Evolutionary conservation across 305 asterid species (phyloP).

Genomic region (Ilex paraguariensis): DNA sequence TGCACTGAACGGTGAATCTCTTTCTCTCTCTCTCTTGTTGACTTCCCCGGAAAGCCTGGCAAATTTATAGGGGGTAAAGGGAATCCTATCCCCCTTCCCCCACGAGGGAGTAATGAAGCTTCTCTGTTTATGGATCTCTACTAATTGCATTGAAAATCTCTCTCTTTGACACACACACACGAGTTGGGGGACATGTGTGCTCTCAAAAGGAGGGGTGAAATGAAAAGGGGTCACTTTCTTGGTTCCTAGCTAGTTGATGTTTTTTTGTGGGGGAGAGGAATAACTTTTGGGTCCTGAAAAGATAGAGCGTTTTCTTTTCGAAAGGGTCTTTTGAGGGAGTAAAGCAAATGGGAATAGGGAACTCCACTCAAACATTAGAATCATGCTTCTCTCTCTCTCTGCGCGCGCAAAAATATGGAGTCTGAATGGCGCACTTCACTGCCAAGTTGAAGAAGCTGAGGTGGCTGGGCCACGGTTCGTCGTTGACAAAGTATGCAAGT

Average conservation of each 20-base stretch:
- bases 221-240: conserved; percentile 66
- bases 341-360: conserved; percentile 60
- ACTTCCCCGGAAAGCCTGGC: too few relatives aligned
- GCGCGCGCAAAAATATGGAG: not conserved
- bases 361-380: conserved; percentile 44
- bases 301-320: conserved; percentile 45
- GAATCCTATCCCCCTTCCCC: conserved; percentile 53
- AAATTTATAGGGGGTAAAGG: conserved; percentile 22
- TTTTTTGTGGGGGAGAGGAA: conserved; percentile 66
- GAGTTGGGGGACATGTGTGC: conserved; percentile 35
- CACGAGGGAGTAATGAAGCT: conserved; percentile 26
- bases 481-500: conserved; percentile 24
- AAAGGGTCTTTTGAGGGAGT: conserved; percentile 59
- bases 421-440: not conserved
- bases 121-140: conserved; percentile 29
- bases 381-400: conserved; percentile 10
- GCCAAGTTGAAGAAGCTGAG: conserved; percentile 13
- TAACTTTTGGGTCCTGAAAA: conserved; percentile 39
- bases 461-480: conserved; percentile 36
- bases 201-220: conserved; percentile 66
- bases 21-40: too few relatives aligned
- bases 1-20: too few relatives aligned
- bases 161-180: conserved; percentile 5
- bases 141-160: not conserved
- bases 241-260: conserved; percentile 68